phyloP scores from a whole-genome alignment of 306 rosid species.

The Trifolium repens region DNA sequence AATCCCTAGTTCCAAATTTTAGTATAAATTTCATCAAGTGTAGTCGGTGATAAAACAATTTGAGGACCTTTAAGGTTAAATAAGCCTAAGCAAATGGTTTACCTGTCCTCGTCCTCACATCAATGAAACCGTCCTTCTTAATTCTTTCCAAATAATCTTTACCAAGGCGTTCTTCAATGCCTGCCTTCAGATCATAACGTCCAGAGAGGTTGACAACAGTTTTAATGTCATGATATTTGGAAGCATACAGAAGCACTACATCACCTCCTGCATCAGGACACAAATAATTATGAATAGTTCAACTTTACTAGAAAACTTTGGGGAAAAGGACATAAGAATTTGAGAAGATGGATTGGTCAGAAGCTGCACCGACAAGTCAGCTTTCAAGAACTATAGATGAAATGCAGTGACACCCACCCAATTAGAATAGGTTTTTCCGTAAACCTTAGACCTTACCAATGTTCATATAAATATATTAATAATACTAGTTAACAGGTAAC shows the following conservation, averaged over 20 bases:
- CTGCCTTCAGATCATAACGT: conserved; percentile 65
- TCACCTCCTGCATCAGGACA: conserved; percentile 59
- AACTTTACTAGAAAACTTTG: background rate
- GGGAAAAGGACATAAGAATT: background rate
- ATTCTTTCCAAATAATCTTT: conserved; percentile 48
- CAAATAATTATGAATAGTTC: background rate
- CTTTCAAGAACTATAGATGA: no score
- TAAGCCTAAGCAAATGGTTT: conserved; percentile 8
- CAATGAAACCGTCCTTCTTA: conserved; percentile 53
- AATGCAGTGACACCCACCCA: no score
- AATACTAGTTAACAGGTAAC: background rate
- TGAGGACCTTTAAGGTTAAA: no score
- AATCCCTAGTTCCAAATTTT: background rate
- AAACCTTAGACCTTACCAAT: no score
- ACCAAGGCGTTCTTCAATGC: conserved; percentile 64
- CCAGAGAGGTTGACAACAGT: conserved; percentile 74
- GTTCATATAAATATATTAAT: background rate
- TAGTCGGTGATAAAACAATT: no score
- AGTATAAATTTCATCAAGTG: background rate
- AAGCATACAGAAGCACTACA: conserved; percentile 71
- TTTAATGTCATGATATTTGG: conserved; percentile 59
- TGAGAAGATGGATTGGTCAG: background rate
- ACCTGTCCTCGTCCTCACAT: conserved; percentile 55
- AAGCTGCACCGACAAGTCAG: background rate
- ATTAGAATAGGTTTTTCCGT: no score